Evolutionary conservation across 2,329 filamentous ascomycete species (phyloP).

Genomic region (Lizonia empirigonia): DNA sequence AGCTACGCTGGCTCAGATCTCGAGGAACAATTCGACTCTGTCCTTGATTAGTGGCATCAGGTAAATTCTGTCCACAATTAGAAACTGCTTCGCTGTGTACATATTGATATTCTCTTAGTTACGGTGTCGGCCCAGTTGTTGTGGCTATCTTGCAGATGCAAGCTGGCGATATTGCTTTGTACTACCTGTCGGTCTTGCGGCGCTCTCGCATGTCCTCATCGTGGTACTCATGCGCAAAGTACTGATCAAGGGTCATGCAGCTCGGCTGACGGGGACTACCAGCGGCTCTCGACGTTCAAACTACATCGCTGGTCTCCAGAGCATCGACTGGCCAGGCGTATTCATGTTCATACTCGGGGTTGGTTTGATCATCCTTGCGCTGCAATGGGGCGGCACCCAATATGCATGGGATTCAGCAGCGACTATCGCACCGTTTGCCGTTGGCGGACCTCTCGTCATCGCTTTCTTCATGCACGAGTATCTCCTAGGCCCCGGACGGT

Average conservation of each 20-base stretch:
- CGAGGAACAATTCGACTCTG: constrained; percentile 70
- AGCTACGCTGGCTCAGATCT: constrained; percentile 73
- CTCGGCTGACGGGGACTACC: constrained; percentile 32
- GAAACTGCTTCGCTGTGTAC: background rate
- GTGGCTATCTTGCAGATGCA: constrained; percentile 60
- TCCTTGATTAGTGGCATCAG: constrained; percentile 63
- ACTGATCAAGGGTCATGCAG: constrained; percentile 59
- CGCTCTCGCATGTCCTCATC: constrained; percentile 59
- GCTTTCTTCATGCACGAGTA: constrained; percentile 60
- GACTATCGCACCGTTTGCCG: constrained; percentile 60
- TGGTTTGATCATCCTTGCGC: constrained; percentile 45
- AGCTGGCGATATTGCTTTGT: constrained; percentile 72
- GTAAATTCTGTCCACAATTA: constrained; percentile 12
- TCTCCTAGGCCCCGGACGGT: constrained; percentile 58
- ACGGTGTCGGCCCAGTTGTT: constrained; percentile 65
- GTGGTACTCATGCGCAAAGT: constrained; percentile 64
- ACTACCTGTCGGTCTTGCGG: constrained; percentile 49
- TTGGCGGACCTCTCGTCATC: constrained; percentile 56
- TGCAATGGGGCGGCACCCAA: constrained; percentile 63
- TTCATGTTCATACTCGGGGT: constrained; percentile 44
- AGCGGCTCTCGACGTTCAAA: constrained; percentile 40
- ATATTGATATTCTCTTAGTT: constrained; percentile 45
- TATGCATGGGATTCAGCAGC: constrained; percentile 62
- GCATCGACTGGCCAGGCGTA: constrained; percentile 52
- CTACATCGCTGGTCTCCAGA: constrained; percentile 47